Conservation (phyloP, 2,329 filamentous ascomycete species). For the Pseudogymnoascus sp. region DNA sequence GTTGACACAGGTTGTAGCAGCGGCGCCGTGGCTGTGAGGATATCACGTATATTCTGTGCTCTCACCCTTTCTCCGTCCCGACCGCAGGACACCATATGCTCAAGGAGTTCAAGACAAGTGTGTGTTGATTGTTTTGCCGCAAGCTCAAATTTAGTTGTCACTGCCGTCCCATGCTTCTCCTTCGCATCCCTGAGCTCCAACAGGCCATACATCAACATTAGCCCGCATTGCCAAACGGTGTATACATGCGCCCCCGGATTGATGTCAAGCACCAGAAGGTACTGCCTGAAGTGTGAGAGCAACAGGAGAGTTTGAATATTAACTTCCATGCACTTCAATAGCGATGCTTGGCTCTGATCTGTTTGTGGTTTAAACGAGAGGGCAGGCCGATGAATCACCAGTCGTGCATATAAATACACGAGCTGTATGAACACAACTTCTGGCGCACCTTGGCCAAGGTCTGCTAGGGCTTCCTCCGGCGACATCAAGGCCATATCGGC, state of each 20-base stretch:
- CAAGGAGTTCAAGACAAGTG: slow-evolving; percentile 4
- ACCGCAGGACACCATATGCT: not conserved
- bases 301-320: not conserved
- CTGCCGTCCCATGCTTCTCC: not conserved
- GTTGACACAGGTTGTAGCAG: not conserved
- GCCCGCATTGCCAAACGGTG: slow-evolving; percentile 14
- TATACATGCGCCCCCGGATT: slow-evolving; percentile 15
- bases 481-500: not conserved
- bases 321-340: not conserved
- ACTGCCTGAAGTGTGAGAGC: not conserved
- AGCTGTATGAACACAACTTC: slow-evolving; percentile 15
- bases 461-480: slow-evolving; percentile 3
- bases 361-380: slow-evolving; percentile 10
- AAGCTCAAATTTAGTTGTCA: not conserved
- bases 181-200: slow-evolving; percentile 8
- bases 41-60: slow-evolving; percentile 1
- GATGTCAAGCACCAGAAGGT: slow-evolving; percentile 11
- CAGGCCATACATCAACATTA: slow-evolving; percentile 13
- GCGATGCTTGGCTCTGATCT: not conserved
- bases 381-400: slow-evolving; percentile 13
- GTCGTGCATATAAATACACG: slow-evolving; percentile 11
- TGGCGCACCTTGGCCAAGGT: slow-evolving; percentile 6
- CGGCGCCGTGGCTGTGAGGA: not conserved
- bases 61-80: not conserved
- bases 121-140: not conserved